These are phyloP conservation scores for Globisporangium alternatum DNA, from an alignment of 352 stramenopile genomes.

Conservation along the genomic window DNA sequence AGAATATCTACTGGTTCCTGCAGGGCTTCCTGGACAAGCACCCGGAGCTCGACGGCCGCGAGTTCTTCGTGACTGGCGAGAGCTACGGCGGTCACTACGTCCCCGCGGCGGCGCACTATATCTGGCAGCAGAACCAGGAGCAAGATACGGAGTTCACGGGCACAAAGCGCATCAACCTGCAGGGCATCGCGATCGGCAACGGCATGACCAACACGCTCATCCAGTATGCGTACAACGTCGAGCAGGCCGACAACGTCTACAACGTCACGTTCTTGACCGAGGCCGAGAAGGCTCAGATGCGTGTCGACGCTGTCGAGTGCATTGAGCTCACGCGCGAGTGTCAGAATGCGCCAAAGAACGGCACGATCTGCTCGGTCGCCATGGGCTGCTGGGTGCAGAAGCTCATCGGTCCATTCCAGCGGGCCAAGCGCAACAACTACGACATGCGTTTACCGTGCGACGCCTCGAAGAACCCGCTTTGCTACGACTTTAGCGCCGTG, in stretches of 20 bases:
- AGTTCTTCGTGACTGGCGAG: slow-evolving; percentile 41
- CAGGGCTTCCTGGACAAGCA: slow-evolving; percentile 44
- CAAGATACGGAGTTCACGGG: too few relatives aligned
- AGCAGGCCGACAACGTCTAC: slow-evolving; percentile 61
- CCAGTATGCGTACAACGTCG: slow-evolving; percentile 43
- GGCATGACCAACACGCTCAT: slow-evolving; percentile 40
- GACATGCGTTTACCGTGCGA: slow-evolving; percentile 47
- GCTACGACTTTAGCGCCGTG: slow-evolving; percentile 31
- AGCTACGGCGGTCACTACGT: slow-evolving; percentile 41
- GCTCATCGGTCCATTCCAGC: slow-evolving; percentile 37
- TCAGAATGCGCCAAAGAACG: slow-evolving; percentile 21
- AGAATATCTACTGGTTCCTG: slow-evolving; percentile 48
- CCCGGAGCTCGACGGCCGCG: slow-evolving; percentile 37
- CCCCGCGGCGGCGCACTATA: slow-evolving; percentile 46
- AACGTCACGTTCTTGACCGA: slow-evolving; percentile 39
- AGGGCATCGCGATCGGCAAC: slow-evolving; percentile 57
- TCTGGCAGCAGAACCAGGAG: slow-evolving; percentile 45
- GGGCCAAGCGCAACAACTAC: slow-evolving; percentile 44
- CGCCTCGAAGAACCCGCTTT: too few relatives aligned
- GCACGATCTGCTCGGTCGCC: slow-evolving; percentile 22
- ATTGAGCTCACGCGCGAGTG: slow-evolving; percentile 35
- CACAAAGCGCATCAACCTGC: slow-evolving; percentile 30
- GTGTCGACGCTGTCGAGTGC: slow-evolving; percentile 32
- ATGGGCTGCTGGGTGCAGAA: slow-evolving; percentile 43
- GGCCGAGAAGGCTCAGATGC: slow-evolving; percentile 31